A percentile compares a stretch with the other conserved stretches of the same genome.
phyloP scores from a whole-genome alignment of 1,139 yeast genomes.

The Suhomyces bolitotheri region DNA sequence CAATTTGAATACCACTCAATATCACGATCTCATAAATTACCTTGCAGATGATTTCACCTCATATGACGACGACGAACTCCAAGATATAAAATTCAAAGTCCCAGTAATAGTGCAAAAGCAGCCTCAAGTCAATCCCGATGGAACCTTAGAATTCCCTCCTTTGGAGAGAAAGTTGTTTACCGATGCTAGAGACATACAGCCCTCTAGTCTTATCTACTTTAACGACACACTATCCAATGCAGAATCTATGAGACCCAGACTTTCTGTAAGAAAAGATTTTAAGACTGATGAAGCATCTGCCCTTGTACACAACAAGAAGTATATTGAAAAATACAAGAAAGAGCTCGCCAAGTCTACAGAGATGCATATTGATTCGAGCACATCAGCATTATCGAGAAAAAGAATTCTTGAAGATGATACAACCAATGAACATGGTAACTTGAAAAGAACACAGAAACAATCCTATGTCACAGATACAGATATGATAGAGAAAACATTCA shows the following conservation, averaged over 20 bases:
- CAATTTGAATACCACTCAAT: no score
- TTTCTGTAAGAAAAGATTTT: constrained; percentile 19
- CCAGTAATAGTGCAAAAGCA: neutral
- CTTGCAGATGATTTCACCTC: constrained; percentile 20
- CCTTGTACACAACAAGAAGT: constrained; percentile 14
- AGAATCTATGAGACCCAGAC: constrained; percentile 6
- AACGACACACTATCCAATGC: neutral
- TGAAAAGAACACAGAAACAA: no score
- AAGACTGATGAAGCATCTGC: constrained; percentile 8
- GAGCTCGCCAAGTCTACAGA: no score
- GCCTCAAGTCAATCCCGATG: neutral
- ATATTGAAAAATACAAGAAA: constrained; percentile 13
- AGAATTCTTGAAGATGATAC: no score
- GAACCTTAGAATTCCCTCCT: constrained; percentile 5
- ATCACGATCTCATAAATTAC: neutral
- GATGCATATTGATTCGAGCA: no score
- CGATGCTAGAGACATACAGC: constrained; percentile 5
- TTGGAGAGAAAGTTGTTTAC: constrained; percentile 11
- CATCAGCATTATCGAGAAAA: no score
- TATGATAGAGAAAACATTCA: constrained; percentile 6
- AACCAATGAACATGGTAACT: no score
- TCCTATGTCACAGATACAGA: constrained; percentile 10
- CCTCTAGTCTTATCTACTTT: neutral
- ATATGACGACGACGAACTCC: constrained; percentile 18
- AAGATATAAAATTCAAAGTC: constrained; percentile 15